phyloP scores from a whole-genome alignment of 257 asterid genomes.

The Osmanthus fragrans region DNA sequence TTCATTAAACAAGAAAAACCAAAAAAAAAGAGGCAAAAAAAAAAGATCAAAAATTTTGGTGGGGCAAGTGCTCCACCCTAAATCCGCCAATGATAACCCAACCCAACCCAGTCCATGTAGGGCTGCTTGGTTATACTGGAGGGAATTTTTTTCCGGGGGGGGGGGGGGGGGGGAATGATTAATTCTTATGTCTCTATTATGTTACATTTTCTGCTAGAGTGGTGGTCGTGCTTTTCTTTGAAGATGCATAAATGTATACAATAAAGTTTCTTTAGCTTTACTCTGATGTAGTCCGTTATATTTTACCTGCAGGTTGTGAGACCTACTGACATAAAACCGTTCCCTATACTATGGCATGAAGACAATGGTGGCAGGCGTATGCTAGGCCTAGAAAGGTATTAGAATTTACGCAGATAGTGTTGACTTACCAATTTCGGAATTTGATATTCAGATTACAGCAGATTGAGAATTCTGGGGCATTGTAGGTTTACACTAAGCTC shows the following conservation, averaged over 20 bases:
- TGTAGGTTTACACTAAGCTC: background rate
- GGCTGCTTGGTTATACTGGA: background rate
- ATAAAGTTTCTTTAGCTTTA: constrained; percentile 10
- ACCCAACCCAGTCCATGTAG: background rate
- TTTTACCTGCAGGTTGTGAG: constrained; percentile 56
- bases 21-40: too few species aligned
- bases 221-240: too few species aligned
- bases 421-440: background rate
- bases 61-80: too few species aligned
- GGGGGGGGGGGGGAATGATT: too few species aligned
- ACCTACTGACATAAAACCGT: constrained; percentile 70
- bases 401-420: background rate
- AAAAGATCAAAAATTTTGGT: too few species aligned
- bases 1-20: too few species aligned
- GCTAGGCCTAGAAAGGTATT: constrained; percentile 64
- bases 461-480: constrained; percentile 4
- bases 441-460: constrained; percentile 1
- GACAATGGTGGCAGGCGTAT: constrained; percentile 71
- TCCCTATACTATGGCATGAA: constrained; percentile 89
- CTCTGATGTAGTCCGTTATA: constrained; percentile 13
- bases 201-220: background rate
- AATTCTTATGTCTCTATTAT: background rate
- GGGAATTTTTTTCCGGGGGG: background rate
- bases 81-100: background rate
- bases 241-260: too few species aligned